These are phyloP conservation scores for Pelargonium exstipulatum DNA, from an alignment of 441 rosid genomes.

Conservation along the genomic window DNA sequence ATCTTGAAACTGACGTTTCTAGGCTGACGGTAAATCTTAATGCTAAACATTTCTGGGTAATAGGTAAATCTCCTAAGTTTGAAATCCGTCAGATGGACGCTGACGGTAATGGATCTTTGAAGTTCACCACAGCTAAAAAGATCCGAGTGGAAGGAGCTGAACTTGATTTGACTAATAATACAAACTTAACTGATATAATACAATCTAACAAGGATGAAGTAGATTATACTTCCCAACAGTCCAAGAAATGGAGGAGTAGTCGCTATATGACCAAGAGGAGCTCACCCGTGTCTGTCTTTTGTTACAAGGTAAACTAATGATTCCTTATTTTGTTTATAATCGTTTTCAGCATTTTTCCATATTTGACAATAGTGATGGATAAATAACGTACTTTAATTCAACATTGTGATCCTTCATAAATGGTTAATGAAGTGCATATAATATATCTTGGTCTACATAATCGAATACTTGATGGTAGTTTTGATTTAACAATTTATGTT, in stretches of 20 bases:
- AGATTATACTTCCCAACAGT: conserved; percentile 29
- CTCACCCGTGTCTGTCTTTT: conserved; percentile 55
- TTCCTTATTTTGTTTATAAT: background rate
- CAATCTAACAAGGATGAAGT: conserved; percentile 54
- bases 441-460: background rate
- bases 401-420: background rate
- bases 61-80: conserved; percentile 72
- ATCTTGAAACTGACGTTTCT: conserved; percentile 5
- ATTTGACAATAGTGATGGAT: no score
- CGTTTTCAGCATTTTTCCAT: background rate
- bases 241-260: conserved; percentile 31
- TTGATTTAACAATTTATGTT: background rate
- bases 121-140: conserved; percentile 32
- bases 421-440: background rate
- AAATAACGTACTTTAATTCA: no score
- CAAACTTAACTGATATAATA: conserved; percentile 29
- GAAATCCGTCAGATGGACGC: conserved; percentile 64
- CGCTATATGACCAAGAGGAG: conserved; percentile 36
- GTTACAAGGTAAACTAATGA: conserved; percentile 52
- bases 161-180: conserved; percentile 28
- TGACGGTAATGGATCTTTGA: conserved; percentile 38
- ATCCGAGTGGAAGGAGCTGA: conserved; percentile 30
- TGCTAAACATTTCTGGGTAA: conserved; percentile 14
- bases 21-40: background rate
- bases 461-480: background rate